Base-by-base conservation (phyloP, 106 monocot species). In the Acorus gramineus region DNA sequence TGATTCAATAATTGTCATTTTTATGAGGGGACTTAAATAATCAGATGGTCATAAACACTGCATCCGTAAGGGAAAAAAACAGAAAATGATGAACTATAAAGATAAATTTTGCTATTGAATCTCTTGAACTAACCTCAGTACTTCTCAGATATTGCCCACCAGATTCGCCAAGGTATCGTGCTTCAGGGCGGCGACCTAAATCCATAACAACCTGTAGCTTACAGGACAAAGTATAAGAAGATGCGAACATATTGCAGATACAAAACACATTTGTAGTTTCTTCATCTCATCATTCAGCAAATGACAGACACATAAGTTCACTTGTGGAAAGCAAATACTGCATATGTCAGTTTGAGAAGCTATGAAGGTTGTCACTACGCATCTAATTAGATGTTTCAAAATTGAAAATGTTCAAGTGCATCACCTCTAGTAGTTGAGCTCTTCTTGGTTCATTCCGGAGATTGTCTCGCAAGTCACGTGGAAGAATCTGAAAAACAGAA, bases 121-220 rank as follows among this genome's bases (percentile, higher is more conserved):
- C 46, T 8, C 52, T 11, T 66, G 12, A 59, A 44, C 5, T 60
- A 44, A 90, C 84, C 90, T 90, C 90, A 48, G 74, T 67, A 56
- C 75, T 72, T 78, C 94, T 81, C 59, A 94, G 59, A 78, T 89
- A 93, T 56, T 80, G 88, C 11, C 93, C 93, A 62, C 93, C 89
- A 77, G 80, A 74, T 74, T 89, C 93, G 58, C 93, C 83, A 71
- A 76, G 82, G 64, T 80, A 93, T n/a, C 88, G 79, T 68, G 88
- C 88, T 80, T 93, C 93, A 58, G 85, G 93, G 2, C 76, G 78
- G 53, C 93, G 82, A n/a, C 93, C 93, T 76, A 93, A 75, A 74
- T 93, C 93, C 59, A 88, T 63, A 67, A 93, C 50, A 44, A 93
- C 78, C 88, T 78, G 44, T 80, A 44, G 44, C 61, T 47, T 4